Conservation (phyloP, 129 eudicot species). For the Kitagawia praeruptora region DNA sequence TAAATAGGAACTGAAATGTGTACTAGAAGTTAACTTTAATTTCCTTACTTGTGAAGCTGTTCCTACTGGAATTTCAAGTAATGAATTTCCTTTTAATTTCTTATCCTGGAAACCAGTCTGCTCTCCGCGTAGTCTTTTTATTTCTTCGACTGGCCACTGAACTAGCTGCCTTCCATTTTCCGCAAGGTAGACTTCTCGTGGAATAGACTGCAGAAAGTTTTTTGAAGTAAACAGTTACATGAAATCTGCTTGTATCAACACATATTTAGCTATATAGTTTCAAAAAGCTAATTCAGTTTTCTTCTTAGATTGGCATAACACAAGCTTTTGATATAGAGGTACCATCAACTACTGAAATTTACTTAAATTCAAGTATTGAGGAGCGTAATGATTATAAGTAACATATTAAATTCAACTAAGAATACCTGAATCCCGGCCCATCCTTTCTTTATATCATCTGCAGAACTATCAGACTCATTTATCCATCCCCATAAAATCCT, state of each 20-base stretch:
- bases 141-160: slow-evolving; percentile 64
- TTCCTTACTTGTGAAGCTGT: slow-evolving; percentile 54
- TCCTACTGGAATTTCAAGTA: slow-evolving; percentile 35
- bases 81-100: slow-evolving; percentile 34
- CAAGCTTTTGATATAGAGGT: neutral
- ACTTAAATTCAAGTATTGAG: neutral
- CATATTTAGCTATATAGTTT: neutral
- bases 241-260: neutral
- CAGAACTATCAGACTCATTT: slow-evolving; percentile 32
- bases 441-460: slow-evolving; percentile 39
- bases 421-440: slow-evolving; percentile 76
- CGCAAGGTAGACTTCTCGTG: slow-evolving; percentile 44
- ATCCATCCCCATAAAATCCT: slow-evolving; percentile 67
- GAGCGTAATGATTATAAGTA: neutral
- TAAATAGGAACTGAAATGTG: neutral
- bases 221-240: neutral
- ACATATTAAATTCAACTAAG: neutral
- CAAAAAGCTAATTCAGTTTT: no score
- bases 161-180: slow-evolving; percentile 44
- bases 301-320: neutral
- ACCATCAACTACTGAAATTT: neutral
- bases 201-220: slow-evolving; percentile 38
- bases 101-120: slow-evolving; percentile 22
- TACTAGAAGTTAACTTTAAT: neutral
- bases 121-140: slow-evolving; percentile 34